Evolutionary conservation across 1,139 yeast genomes (phyloP).

Genomic region (Magnusiomyces sp.): DNA sequence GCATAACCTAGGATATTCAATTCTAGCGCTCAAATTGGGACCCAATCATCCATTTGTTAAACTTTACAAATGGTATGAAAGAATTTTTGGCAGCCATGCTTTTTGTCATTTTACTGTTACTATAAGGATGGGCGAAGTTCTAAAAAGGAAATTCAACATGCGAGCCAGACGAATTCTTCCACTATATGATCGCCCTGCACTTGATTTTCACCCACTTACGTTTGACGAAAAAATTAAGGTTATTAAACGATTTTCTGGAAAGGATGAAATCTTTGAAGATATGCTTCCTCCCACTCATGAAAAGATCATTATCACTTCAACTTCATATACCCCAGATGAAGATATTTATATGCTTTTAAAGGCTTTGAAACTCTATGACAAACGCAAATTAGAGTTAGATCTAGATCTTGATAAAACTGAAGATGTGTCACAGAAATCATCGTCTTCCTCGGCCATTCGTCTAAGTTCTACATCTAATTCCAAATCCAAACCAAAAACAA

Average conservation of each 20-base stretch:
- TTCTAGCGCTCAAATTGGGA: constrained; percentile 57
- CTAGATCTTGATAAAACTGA: too few relatives aligned
- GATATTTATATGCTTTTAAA: constrained; percentile 64
- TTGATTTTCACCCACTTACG: constrained; percentile 50
- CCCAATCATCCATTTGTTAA: constrained; percentile 54
- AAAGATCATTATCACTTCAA: constrained; percentile 68
- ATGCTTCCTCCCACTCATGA: constrained; percentile 34
- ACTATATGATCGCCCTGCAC: constrained; percentile 39
- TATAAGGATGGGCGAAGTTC: constrained; percentile 54
- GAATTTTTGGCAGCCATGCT: constrained; percentile 48
- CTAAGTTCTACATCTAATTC: neutral
- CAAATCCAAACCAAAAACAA: neutral
- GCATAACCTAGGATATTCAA: constrained; percentile 91
- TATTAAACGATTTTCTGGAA: constrained; percentile 28
- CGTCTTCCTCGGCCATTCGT: constrained; percentile 9
- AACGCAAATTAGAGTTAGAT: neutral
- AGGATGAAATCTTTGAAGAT: constrained; percentile 36
- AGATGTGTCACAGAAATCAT: too few relatives aligned
- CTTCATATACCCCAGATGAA: constrained; percentile 95
- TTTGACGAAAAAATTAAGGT: constrained; percentile 32
- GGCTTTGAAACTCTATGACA: constrained; percentile 59
- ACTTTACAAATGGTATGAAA: constrained; percentile 39
- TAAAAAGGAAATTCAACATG: constrained; percentile 48
- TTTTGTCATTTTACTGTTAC: constrained; percentile 78
- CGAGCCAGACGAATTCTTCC: constrained; percentile 34